Base-by-base conservation (phyloP, 78 protist species). In the Protostelium mycophagum region DNA sequence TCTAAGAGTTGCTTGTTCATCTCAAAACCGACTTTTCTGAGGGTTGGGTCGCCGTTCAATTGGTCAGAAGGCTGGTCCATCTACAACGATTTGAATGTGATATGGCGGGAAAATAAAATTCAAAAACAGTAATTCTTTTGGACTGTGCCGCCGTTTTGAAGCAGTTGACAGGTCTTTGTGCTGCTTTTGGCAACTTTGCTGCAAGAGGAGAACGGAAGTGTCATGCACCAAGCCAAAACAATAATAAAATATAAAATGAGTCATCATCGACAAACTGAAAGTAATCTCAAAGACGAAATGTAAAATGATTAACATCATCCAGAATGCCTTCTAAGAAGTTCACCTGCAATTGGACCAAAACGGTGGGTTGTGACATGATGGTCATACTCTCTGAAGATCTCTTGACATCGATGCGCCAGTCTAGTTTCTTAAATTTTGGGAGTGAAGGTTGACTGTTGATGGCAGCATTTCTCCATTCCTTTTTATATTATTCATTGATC, bases 331-430 rank as follows among this genome's bases (percentile, higher is more conserved):
- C 23, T 16, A 9, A 36, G 63, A 1, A 0, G 1, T n/a, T 35
- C 28, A 90, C 92, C 85, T 35, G 86, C 84, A 91, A 29, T 1
- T 91, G 73, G 29, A 91, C 84, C 0, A 91, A 1, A 5, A 63
- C 88, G 0, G 93, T 37, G 28, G 93, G 93, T 35, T 5, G 31
- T 0, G 93, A 34, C 90, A 88, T 88, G 39, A 38, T n/a, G 25
- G 87, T n/a, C 34, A 63, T 0, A 0, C 34, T 1, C 34, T 91
- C 91, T 0, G 93, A 86, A 29, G 88, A 1, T 9, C 90, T 85
- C 87, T 88, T 91, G 85, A 91, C 36, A 87, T 91, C 90, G 10
- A 91, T 35, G 9, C 89, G 84, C 93, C 93, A 91, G 38, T 91
- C 89, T 9, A 87, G 1, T 34, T 73, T 35, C 0, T 34, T 51